Base-by-base conservation (phyloP, 352 stramenopile genomes). In the Phytopythium ostracodes region DNA sequence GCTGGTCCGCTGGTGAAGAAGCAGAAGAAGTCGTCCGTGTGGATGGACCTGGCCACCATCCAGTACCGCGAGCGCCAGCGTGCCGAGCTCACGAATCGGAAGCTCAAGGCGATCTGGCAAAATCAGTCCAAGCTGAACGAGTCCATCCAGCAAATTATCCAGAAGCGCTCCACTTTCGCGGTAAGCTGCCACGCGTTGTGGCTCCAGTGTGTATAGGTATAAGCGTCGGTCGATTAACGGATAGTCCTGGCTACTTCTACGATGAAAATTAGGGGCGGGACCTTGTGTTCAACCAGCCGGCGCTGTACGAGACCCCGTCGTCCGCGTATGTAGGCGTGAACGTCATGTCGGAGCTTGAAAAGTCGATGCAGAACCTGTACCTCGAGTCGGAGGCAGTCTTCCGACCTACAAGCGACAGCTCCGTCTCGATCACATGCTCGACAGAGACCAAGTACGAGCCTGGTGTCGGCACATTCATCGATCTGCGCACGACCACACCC, bases 111-210 rank as follows among this genome's bases (percentile, higher is more conserved):
- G 14, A 63, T 76, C 31, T 75, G 67, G 68, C 27, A 33, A 18
- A 71, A 70, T 27, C 71, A 78, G 46, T 38, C 57, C 25, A 76
- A 76, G 64, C 51, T 78, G 22, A 72, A 73, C 44, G 63, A 47
- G 4, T 29, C 62, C 4, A 66, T 75, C 18, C 63, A 71, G 8
- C 63, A 75, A 42, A 46, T 76, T 7, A 59, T 72, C 12, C 65
- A 74, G 36, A 62, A 65, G 8, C 59, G 70, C 11, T 67, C 54
- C 15, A 51, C 54, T 1, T 49, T 59, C 22, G 54, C 35, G 54
- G 54, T 59, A 47, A 40, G 54, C 11, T 36, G 8, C 18, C 33
- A 10, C 10, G 20, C 18, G n/a, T 17, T 27, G 5, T 17, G 4
- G n/a, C n/a, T n/a, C n/a, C n/a, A n/a, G n/a, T n/a, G n/a, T n/a